Evolutionary conservation across 768 basidiomycete genomes (phyloP).

Genomic region (Mycena metata): DNA sequence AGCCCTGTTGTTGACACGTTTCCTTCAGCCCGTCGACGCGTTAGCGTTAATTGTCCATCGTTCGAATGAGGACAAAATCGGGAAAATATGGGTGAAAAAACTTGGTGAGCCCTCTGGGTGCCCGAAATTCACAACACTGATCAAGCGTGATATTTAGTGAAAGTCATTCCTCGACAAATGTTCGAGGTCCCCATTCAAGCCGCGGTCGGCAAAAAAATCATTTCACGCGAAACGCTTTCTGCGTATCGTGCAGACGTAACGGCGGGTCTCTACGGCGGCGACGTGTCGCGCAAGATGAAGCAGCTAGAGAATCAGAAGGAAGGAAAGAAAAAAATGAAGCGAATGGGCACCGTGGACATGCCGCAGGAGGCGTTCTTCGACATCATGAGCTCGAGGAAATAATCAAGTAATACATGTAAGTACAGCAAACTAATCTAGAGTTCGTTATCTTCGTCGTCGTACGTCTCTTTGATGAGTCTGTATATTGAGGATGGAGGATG

Average conservation of each 20-base stretch:
- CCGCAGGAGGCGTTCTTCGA: constrained; percentile 98
- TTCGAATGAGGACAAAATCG: constrained; percentile 80
- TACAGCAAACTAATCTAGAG: constrained; percentile 56
- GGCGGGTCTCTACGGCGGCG: constrained; percentile 92
- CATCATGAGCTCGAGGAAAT: constrained; percentile 77
- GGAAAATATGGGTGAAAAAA: constrained; percentile 90
- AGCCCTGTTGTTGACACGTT: constrained; percentile 40
- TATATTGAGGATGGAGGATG: constrained; percentile 97
- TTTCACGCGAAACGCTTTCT: constrained; percentile 90
- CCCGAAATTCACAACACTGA: not conserved
- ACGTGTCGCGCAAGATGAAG: constrained; percentile 34
- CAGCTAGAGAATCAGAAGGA: constrained; percentile 91
- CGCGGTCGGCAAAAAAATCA: constrained; percentile 85
- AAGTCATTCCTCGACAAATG: constrained; percentile 91
- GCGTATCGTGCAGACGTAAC: constrained; percentile 94
- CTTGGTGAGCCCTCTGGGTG: constrained; percentile 71
- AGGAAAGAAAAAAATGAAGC: constrained; percentile 91
- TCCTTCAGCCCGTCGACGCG: constrained; percentile 86
- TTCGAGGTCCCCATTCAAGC: constrained; percentile 98
- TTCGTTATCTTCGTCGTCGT: constrained; percentile 94
- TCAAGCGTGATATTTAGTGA: constrained; percentile 62
- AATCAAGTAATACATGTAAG: constrained; percentile 41
- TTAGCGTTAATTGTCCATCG: constrained; percentile 92
- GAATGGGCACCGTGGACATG: constrained; percentile 87
- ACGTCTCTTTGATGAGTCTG: constrained; percentile 91